phyloP scores from a whole-genome alignment of 331 rosid genomes.

The Prunus yedoensis region DNA sequence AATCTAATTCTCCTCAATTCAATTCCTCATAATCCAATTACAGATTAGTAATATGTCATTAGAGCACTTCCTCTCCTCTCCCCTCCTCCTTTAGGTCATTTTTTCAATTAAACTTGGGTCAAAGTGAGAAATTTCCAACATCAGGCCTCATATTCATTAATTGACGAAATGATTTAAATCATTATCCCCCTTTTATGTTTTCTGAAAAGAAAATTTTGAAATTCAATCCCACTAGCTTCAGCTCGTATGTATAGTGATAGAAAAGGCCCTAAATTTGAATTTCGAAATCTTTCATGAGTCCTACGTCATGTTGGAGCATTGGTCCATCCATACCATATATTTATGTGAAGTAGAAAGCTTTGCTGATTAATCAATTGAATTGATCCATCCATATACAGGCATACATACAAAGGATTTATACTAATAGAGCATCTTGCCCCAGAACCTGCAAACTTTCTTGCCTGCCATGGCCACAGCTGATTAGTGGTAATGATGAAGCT shows the following conservation, averaged over 20 bases:
- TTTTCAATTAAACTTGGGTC: not conserved
- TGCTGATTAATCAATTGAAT: not conserved
- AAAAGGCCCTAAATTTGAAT: too few species aligned
- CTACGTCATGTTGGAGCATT: not conserved
- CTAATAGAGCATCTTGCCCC: conserved; percentile 2
- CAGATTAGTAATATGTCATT: too few species aligned
- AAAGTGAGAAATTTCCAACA: not conserved
- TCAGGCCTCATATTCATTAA: not conserved
- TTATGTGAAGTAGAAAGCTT: too few species aligned
- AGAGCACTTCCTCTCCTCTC: too few species aligned
- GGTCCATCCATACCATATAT: conserved; percentile 8
- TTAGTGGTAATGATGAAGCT: not conserved
- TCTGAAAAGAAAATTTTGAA: too few species aligned
- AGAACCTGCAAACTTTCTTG: conserved; percentile 4
- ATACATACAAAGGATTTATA: not conserved
- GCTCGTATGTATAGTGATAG: too few species aligned
- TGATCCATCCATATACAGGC: not conserved
- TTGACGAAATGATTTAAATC: not conserved
- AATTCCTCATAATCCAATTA: too few species aligned
- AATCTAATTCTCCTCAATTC: too few species aligned
- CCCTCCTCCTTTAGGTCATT: too few species aligned
- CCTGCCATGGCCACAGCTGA: not conserved
- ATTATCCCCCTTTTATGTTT: too few species aligned
- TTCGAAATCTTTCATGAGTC: too few species aligned
- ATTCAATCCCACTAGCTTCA: too few species aligned